Evolutionary conservation across 495 filamentous ascomycete genomes (phyloP).

Genomic region (Penicillium macrosclerotiorum): DNA sequence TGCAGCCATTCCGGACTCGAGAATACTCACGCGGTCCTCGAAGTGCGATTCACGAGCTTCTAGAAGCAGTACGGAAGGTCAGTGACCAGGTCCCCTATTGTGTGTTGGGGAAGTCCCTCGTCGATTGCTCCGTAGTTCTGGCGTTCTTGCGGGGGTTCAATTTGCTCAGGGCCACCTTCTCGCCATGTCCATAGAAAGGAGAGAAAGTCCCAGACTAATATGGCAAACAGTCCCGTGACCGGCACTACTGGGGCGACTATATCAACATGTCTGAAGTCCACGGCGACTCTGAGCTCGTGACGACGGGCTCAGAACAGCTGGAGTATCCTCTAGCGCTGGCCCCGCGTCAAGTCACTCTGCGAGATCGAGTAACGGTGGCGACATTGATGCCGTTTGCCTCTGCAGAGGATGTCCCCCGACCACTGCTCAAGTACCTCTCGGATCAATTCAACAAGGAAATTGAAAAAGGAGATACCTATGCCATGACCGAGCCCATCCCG

Average conservation of each 20-base stretch:
- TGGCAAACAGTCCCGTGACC: conserved; percentile 43
- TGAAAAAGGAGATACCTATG: conserved; percentile 94
- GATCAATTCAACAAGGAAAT: conserved; percentile 93
- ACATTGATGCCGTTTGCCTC: conserved; percentile 87
- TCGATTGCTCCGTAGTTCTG: conserved; percentile 7
- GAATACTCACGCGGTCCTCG: conserved; percentile 52
- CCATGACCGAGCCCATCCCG: conserved; percentile 79
- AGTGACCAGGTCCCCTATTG: conserved; percentile 18
- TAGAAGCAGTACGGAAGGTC: conserved; percentile 33
- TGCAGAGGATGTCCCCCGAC: conserved; percentile 67
- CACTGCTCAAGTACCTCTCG: conserved; percentile 74
- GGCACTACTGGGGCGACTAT: conserved; percentile 19
- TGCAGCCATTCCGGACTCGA: conserved; percentile 46
- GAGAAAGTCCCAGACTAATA: conserved; percentile 30
- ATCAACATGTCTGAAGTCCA: conserved; percentile 79
- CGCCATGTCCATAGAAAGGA: background rate
- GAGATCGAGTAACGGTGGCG: conserved; percentile 85
- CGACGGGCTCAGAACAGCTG: conserved; percentile 42
- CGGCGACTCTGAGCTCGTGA: conserved; percentile 63
- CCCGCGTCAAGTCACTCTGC: conserved; percentile 81
- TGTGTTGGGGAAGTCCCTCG: background rate
- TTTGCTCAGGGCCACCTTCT: background rate
- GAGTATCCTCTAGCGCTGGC: conserved; percentile 67
- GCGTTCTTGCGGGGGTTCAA: conserved; percentile 1
- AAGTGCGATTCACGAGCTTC: conserved; percentile 38